These are phyloP conservation scores for Diutina sp. DNA, from an alignment of 1,139 yeast species.

Conservation along the genomic window DNA sequence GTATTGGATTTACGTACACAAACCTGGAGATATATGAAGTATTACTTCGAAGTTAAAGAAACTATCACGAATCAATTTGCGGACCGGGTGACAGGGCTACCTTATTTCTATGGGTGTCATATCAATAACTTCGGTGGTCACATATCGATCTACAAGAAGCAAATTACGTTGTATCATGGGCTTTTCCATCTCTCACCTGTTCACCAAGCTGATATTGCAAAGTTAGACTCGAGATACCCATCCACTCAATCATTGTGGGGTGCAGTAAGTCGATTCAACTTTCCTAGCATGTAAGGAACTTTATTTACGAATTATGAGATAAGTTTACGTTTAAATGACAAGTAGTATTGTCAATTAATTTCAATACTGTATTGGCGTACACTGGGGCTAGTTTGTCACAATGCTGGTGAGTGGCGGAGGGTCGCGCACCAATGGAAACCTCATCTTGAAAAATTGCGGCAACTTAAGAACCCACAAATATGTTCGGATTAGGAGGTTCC, in stretches of 20 bases:
- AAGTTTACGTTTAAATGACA: too few species aligned
- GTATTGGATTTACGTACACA: constrained; percentile 29
- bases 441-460: constrained; percentile 1
- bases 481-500: constrained; percentile 65
- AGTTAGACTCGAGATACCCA: constrained; percentile 12
- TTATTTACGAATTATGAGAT: not conserved
- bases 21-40: constrained; percentile 28
- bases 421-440: constrained; percentile 1
- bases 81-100: constrained; percentile 12
- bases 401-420: not conserved
- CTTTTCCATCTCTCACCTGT: constrained; percentile 20
- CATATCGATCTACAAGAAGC: constrained; percentile 22
- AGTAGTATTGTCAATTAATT: not conserved
- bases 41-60: constrained; percentile 17
- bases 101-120: constrained; percentile 18
- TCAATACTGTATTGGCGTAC: not conserved
- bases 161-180: constrained; percentile 28
- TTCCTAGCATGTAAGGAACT: constrained; percentile 16
- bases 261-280: constrained; percentile 22
- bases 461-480: constrained; percentile 7
- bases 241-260: constrained; percentile 19
- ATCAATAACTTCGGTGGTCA: constrained; percentile 21
- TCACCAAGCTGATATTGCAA: constrained; percentile 14
- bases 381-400: not conserved
- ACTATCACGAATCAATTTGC: constrained; percentile 5